Percentiles rank a stretch among this genome's conserved stretches.
Conservation (phyloP, 495 filamentous ascomycete genomes). For the Penicillium robsamsonii region DNA sequence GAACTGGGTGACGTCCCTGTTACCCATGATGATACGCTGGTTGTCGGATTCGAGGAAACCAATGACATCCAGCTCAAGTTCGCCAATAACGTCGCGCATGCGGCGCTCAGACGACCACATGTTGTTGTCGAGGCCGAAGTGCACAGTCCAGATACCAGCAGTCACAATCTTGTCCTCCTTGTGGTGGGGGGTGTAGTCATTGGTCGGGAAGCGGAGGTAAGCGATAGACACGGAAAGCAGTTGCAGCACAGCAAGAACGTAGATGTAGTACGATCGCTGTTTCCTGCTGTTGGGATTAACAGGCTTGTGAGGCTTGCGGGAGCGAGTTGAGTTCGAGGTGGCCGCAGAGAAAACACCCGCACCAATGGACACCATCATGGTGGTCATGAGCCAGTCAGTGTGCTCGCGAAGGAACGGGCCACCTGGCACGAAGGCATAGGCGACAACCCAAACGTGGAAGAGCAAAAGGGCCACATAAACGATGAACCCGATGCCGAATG, state of each 20-base stretch:
- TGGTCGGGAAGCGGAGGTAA: conserved; percentile 91
- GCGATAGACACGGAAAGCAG: conserved; percentile 76
- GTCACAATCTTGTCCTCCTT: conserved; percentile 81
- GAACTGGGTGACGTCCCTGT: conserved; percentile 93
- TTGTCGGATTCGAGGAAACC: conserved; percentile 91
- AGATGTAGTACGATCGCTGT: conserved; percentile 68
- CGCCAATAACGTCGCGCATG: conserved; percentile 88
- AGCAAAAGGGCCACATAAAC: conserved; percentile 89
- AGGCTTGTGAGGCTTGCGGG: conserved; percentile 42
- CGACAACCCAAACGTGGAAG: conserved; percentile 97
- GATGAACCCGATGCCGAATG: conserved; percentile 84
- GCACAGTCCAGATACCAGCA: conserved; percentile 97
- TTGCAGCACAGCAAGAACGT: conserved; percentile 69
- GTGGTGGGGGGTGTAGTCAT: conserved; percentile 89
- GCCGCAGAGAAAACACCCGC: conserved; percentile 78
- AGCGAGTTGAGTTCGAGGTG: conserved; percentile 46
- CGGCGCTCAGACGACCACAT: conserved; percentile 98
- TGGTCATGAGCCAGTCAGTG: conserved; percentile 91
- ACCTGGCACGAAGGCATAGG: conserved; percentile 98
- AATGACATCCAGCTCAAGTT: conserved; percentile 91
- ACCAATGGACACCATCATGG: conserved; percentile 80
- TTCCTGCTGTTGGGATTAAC: conserved; percentile 52
- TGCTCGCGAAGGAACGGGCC: conserved; percentile 90
- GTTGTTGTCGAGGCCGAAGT: conserved; percentile 97
- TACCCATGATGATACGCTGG: conserved; percentile 99